A percentile compares a stretch with the other conserved stretches of the same genome.
Evolutionary conservation across 495 filamentous ascomycete species (phyloP).

Genomic region (Neurospora sp.): DNA sequence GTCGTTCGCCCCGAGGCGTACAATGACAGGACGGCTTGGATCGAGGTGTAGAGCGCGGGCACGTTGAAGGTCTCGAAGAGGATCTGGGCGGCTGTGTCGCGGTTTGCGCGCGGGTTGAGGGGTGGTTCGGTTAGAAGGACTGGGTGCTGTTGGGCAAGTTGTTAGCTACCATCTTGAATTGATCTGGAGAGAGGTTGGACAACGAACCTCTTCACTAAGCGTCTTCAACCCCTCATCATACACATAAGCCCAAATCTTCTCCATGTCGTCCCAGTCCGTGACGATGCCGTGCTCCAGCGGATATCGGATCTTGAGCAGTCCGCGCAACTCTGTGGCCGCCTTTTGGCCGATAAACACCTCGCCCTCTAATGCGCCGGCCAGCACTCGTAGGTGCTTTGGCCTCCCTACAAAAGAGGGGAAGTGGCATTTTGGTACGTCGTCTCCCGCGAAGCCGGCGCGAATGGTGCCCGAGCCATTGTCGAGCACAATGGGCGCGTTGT

Average conservation of each 20-base stretch:
- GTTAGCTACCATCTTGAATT: conserved; percentile 3
- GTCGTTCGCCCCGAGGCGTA: conserved; percentile 96
- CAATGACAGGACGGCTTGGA: conserved; percentile 92
- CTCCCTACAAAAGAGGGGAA: conserved; percentile 98
- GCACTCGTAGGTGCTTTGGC: conserved; percentile 91
- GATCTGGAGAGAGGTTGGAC: neutral
- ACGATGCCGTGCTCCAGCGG: conserved; percentile 97
- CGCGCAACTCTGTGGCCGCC: conserved; percentile 80
- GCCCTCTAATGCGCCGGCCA: conserved; percentile 91
- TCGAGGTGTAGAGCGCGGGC: conserved; percentile 89
- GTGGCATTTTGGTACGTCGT: conserved; percentile 89
- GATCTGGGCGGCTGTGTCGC: conserved; percentile 93
- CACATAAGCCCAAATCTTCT: conserved; percentile 86
- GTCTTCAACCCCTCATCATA: conserved; percentile 71
- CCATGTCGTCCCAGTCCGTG: conserved; percentile 99
- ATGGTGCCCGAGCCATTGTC: conserved; percentile 99
- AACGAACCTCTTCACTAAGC: conserved; percentile 78
- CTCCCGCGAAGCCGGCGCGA: conserved; percentile 90
- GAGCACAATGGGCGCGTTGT: conserved; percentile 95
- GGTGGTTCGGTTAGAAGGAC: conserved; percentile 95
- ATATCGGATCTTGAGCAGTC: conserved; percentile 88
- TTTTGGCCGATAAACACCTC: conserved; percentile 94
- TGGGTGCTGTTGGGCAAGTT: conserved; percentile 52
- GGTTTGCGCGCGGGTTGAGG: conserved; percentile 89
- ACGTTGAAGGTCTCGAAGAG: conserved; percentile 99